These are phyloP conservation scores for Drosera capensis DNA, from an alignment of 148 eudicot genomes.

Conservation along the genomic window DNA sequence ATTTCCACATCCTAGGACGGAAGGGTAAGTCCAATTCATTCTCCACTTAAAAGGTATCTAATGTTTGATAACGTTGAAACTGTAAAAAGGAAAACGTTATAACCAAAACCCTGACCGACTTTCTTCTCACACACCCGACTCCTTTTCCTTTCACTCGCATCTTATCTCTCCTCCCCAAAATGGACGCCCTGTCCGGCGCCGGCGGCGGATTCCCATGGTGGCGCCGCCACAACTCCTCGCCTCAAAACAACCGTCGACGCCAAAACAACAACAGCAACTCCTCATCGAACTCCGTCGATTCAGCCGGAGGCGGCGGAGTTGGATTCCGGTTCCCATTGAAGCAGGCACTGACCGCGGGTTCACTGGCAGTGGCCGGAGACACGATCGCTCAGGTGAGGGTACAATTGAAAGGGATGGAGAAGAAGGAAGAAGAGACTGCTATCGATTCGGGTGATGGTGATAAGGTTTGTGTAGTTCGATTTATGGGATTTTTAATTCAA, in stretches of 20 bases:
- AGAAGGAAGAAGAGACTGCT: slow-evolving; percentile 2
- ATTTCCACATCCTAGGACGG: too few relatives aligned
- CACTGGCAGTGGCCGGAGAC: slow-evolving; percentile 78
- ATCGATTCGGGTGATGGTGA: slow-evolving; percentile 6
- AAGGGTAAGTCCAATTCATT: too few relatives aligned
- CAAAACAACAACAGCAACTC: slow-evolving; percentile 8
- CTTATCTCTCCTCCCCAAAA: slow-evolving; percentile 6
- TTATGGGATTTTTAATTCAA: too few relatives aligned
- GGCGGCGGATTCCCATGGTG: slow-evolving; percentile 35
- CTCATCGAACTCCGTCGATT: slow-evolving; percentile 17
- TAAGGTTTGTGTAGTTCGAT: slow-evolving; percentile 31
- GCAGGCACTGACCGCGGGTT: slow-evolving; percentile 58
- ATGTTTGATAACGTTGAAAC: too few relatives aligned
- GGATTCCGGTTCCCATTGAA: slow-evolving; percentile 50
- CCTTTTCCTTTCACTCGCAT: too few relatives aligned
- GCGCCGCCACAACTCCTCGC: slow-evolving; percentile 14
- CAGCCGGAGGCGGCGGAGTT: slow-evolving; percentile 10
- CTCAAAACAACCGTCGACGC: slow-evolving; percentile 4
- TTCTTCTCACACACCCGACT: too few relatives aligned
- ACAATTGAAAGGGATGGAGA: slow-evolving; percentile 19
- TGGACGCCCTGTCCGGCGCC: slow-evolving; percentile 39
- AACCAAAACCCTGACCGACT: too few relatives aligned
- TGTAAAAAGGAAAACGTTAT: too few relatives aligned
- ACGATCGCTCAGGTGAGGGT: slow-evolving; percentile 68
- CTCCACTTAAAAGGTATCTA: too few relatives aligned